phyloP scores from a whole-genome alignment of 352 stramenopile species.

The Saprolegnia diclina region DNA sequence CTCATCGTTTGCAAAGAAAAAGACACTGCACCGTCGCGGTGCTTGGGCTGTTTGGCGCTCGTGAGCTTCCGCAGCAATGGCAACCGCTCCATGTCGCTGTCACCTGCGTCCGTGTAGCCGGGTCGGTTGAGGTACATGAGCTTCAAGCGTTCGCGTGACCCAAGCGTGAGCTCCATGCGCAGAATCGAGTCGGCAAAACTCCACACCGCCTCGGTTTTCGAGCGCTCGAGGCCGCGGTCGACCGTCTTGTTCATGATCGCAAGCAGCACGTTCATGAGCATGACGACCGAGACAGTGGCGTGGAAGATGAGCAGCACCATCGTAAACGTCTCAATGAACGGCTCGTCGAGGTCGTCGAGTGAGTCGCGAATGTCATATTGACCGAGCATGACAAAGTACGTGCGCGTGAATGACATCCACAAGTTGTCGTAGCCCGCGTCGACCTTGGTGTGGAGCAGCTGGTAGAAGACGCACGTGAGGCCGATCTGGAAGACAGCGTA shows the following conservation, averaged over 20 bases:
- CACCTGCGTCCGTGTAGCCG: not conserved
- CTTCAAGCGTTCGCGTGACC: not conserved
- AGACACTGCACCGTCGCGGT: not conserved
- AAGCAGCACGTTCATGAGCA: conserved; percentile 24
- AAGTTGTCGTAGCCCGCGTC: conserved; percentile 8
- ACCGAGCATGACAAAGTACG: conserved; percentile 24
- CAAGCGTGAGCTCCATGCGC: conserved; percentile 24
- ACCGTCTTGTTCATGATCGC: conserved; percentile 26
- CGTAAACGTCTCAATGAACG: conserved; percentile 8
- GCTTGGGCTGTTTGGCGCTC: conserved; percentile 13
- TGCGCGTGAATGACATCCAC: conserved; percentile 15
- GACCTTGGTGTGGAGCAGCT: conserved; percentile 12
- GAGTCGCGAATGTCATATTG: conserved; percentile 17
- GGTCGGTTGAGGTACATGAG: conserved; percentile 17
- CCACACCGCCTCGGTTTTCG: conserved; percentile 23
- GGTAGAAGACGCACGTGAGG: conserved; percentile 16
- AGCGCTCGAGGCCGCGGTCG: conserved; percentile 13
- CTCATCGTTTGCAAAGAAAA: not conserved
- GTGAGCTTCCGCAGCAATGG: conserved; percentile 3
- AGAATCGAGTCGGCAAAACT: conserved; percentile 22
- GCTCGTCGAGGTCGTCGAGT: not conserved
- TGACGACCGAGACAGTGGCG: conserved; percentile 2
- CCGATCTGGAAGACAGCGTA: conserved; percentile 16
- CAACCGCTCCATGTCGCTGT: not conserved
- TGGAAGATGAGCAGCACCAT: conserved; percentile 15